Evolutionary conservation across 179 eudicot species (phyloP), one percentile per base, ranked within the genome.

Genomic region (Patellifolia procumbens): DNA sequence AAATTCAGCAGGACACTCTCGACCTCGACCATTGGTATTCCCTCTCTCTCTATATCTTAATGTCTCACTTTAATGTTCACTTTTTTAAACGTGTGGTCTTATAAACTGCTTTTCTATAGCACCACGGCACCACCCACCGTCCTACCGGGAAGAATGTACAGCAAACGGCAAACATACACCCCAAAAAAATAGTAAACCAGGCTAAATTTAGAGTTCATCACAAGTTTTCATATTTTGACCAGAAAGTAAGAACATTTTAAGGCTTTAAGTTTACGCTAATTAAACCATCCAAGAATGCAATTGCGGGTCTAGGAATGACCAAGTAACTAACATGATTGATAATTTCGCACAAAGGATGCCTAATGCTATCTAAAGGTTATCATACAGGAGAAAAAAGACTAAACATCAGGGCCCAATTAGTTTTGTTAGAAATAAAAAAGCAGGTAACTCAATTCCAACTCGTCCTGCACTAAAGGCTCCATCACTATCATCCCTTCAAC

Each of bases 181-280:
- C 65, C 62, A 22, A 20, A 20, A 20, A 6, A 20, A 6, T n/a
- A n/a, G n/a, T n/a, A n/a, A n/a, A n/a, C n/a, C n/a, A n/a, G n/a
- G n/a, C n/a, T n/a, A 76, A 66, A 35, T 22, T 46, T 70, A 37
- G 16, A 35, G 39, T 26, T 28, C n/a, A 28, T 56, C 48, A 51
- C 62, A 29, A 26, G 45, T 31, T 48, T n/a, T 48, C 73, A 31
- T 6, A 77, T 61, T 73, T 67, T 74, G 81, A 77, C 79, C 49
- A 78, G 59, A 78, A 74, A 70, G 60, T 77, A 78, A 59, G n/a
- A 62, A 78, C 74, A 74, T 59, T 74, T 62, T 46, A 74, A 80
- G 48, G 73, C 85, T 82, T 82, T 42, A 82, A 82, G 82, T 64
- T 74, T 82, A 82, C 79, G 85, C 85, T 74, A 82, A 71, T 42